Evolutionary conservation across 768 basidiomycete species (phyloP), one percentile per base, ranked within the genome.

Genomic region (Chalciporus chontae): DNA sequence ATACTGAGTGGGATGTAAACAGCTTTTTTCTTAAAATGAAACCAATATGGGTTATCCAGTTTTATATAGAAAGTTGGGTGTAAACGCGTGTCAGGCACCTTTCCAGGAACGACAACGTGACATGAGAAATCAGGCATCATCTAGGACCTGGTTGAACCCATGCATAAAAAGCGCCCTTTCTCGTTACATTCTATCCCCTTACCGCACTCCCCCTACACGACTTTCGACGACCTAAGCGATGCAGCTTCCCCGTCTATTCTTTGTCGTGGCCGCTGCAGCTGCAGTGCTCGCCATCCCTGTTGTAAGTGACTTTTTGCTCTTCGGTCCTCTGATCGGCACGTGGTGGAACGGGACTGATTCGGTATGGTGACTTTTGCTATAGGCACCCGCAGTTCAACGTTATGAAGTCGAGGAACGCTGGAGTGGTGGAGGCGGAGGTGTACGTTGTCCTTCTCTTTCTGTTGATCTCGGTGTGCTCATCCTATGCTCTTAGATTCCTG

Each of bases 71-170:
- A 31, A 10, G 26, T 6, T 31, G 29, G 34, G n/a, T n/a, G 5
- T 3, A n/a, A n/a, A 15, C 34, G 34, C 34, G 29, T 37, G 67
- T 75, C 18, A 48, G 61, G 13, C 65, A 72, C 50, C 72, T 77
- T 52, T 73, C 60, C 43, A 53, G 34, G 34, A 36, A 36, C 34
- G 34, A 36, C 15, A 36, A n/a, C 34, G 15, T 36, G 34, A 36
- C 34, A 36, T 36, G 34, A 36, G 34, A 36, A n/a, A 15, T 15
- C 34, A 36, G n/a, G 34, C 34, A 9, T 31, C 29, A 31, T 36
- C 9, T 15, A n/a, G 14, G 32, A 32, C 32, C 32, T 32, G 27
- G 11, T 29, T 8, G 27, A 8, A 2, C 7, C 14, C 14, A 13
- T 13, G 14, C 32, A 36, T 36, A 36, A 36, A 36, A 36, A 36